Percentiles rank a stretch among this genome's conserved stretches.
Evolutionary conservation across 2,329 filamentous ascomycete species (phyloP).

Genomic region (Penicillium sp.): DNA sequence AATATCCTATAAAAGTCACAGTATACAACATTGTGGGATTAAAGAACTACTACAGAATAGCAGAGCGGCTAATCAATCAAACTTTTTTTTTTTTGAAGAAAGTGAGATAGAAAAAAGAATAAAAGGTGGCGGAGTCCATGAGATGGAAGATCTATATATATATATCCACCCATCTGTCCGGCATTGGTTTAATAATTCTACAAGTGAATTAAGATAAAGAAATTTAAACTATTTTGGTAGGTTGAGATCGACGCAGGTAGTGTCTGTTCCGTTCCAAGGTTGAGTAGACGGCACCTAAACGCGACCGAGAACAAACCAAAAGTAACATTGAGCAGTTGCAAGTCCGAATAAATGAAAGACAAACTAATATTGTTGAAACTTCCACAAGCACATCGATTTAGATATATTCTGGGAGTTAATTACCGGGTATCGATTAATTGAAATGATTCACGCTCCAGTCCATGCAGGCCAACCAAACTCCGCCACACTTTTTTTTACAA

Average conservation of each 20-base stretch:
- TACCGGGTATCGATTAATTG: constrained; percentile 3
- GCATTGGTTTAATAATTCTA: background rate
- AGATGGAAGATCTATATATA: background rate
- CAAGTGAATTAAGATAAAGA: background rate
- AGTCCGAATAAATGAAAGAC: background rate
- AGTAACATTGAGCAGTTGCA: background rate
- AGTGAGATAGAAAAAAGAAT: background rate
- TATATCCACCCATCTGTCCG: background rate
- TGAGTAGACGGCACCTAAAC: background rate
- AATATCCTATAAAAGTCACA: background rate
- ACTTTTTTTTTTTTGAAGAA: too few relatives aligned
- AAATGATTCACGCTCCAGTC: constrained; percentile 9
- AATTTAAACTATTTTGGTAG: background rate
- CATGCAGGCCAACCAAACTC: constrained; percentile 19
- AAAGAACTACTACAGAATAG: background rate
- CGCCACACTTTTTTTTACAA: constrained; percentile 1
- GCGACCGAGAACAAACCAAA: background rate
- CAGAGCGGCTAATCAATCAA: background rate
- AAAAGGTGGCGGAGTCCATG: too few relatives aligned
- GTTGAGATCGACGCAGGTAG: background rate
- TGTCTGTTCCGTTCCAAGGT: background rate
- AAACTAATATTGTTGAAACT: background rate
- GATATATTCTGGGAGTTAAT: background rate
- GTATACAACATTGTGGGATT: background rate
- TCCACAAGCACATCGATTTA: background rate